Conservation (phyloP, 352 stramenopile genomes). For the Detonula confervacea region DNA sequence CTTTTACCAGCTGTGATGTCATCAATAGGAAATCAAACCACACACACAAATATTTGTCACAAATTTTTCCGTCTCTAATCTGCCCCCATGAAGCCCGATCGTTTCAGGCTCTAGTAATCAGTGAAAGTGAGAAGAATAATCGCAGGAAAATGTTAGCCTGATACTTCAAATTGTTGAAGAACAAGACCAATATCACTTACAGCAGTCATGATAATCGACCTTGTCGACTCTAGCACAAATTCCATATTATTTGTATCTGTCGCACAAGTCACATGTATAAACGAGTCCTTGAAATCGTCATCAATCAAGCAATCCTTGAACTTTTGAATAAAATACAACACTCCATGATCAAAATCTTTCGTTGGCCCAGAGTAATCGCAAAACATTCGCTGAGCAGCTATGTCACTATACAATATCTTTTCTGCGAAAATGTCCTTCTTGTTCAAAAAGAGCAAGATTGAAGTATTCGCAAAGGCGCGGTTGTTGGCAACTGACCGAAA, state of each 20-base stretch:
- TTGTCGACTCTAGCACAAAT: slow-evolving; percentile 84
- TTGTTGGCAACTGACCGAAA: slow-evolving; percentile 96
- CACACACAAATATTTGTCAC: background rate
- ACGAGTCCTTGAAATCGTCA: slow-evolving; percentile 88
- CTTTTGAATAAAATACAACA: slow-evolving; percentile 89
- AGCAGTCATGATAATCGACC: slow-evolving; percentile 87
- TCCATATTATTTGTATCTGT: slow-evolving; percentile 95
- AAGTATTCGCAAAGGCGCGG: slow-evolving; percentile 93
- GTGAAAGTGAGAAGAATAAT: background rate
- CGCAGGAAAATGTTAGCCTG: slow-evolving; percentile 17
- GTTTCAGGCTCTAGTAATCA: slow-evolving; percentile 68
- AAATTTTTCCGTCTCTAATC: slow-evolving; percentile 63
- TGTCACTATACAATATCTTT: slow-evolving; percentile 91
- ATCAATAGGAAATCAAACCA: background rate
- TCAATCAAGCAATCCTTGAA: slow-evolving; percentile 91
- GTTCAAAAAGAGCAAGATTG: slow-evolving; percentile 98
- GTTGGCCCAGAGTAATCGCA: slow-evolving; percentile 80
- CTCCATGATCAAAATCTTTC: slow-evolving; percentile 84
- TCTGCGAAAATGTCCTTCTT: slow-evolving; percentile 97
- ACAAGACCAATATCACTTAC: slow-evolving; percentile 43
- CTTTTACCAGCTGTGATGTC: too few relatives aligned
- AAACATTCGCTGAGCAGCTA: slow-evolving; percentile 77
- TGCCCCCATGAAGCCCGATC: slow-evolving; percentile 81
- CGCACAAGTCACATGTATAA: slow-evolving; percentile 95
- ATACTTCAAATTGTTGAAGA: background rate